These are phyloP conservation scores for Magnolia kwangsiensis DNA, from an alignment of 164 flowering plant genomes.

Conservation along the genomic window DNA sequence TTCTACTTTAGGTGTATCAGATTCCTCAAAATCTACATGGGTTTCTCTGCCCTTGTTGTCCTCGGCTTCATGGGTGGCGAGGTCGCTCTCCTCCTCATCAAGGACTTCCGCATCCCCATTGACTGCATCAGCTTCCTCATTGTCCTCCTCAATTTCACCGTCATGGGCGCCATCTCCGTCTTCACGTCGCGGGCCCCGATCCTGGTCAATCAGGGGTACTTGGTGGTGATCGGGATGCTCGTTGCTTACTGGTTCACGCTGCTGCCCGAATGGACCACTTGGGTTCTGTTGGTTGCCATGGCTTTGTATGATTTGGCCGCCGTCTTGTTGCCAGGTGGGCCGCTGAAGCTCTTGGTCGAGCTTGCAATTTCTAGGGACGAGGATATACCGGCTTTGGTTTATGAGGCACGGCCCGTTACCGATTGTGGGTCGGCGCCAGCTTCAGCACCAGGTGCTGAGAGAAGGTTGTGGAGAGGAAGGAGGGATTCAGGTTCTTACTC, in stretches of 20 bases:
- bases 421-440: slow-evolving; percentile 19
- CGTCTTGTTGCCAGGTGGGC: slow-evolving; percentile 95
- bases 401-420: slow-evolving; percentile 85
- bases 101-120: slow-evolving; percentile 45
- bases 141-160: slow-evolving; percentile 69
- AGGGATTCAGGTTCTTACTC: slow-evolving; percentile 18
- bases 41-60: slow-evolving; percentile 75
- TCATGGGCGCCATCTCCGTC: slow-evolving; percentile 79
- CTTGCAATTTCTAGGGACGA: slow-evolving; percentile 92
- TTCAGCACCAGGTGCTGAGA: slow-evolving; percentile 20
- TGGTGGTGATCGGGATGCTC: slow-evolving; percentile 88
- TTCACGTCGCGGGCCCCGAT: slow-evolving; percentile 75
- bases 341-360: slow-evolving; percentile 89
- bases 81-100: slow-evolving; percentile 49
- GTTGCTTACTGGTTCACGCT: slow-evolving; percentile 94
- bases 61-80: slow-evolving; percentile 90
- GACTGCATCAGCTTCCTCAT: slow-evolving; percentile 66
- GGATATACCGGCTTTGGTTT: slow-evolving; percentile 96
- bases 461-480: slow-evolving; percentile 58
- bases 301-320: slow-evolving; percentile 97
- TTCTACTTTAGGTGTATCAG: slow-evolving; percentile 76
- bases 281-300: slow-evolving; percentile 87
- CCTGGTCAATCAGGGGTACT: slow-evolving; percentile 69
- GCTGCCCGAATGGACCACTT: slow-evolving; percentile 98
- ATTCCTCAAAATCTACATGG: slow-evolving; percentile 82